Base-by-base conservation (phyloP, 305 asterid species). In the Solanum hybrid region DNA sequence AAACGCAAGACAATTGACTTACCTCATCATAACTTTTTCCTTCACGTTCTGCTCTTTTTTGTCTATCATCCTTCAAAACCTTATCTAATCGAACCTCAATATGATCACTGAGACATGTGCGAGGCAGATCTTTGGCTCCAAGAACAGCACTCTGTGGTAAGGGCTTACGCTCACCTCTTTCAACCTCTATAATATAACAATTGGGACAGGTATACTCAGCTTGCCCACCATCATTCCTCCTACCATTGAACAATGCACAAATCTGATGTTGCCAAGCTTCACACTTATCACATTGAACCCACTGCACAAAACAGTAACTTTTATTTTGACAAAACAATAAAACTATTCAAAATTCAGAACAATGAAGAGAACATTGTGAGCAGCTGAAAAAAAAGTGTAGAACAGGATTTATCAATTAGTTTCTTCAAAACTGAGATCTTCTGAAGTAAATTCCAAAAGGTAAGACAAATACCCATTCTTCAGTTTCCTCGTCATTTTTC, bases 201-300 rank as follows among this genome's bases (percentile, higher is more conserved):
- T 96, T 97, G 79, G 99, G 99, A 93, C 99, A 97, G 88, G 99
- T 97, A 92, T 97, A 97, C 92, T 97, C 99, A 37, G 99, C 99
- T 92, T 95, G 97, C 89, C 99, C 99, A 90, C 98, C 98, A 89
- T 96, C 98, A 94, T 97, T 97, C 91, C 99, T 96, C 92, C 98
- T 94, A 94, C 99, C 99, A 90, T 97, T 97, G 90, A 97, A 97
- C 88, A 97, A 91, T 88, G 99, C 98, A 91, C 99, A 97, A 88
- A 97, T 96, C 91, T 97, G 99, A 91, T 97, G 99, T 89, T 97
- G 99, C 99, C 99, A 96, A 90, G 98, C 98, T 93, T 97, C 99
- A 91, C 99, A 97, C 87, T 96, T 96, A 92, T 97, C 99, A 91
- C 99, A 97, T 94, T 97, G 99, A 88, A 97, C 99, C 99, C 99